Base-by-base conservation (phyloP, 2,329 filamentous ascomycete species). In the Nigrospora sphaerica region DNA sequence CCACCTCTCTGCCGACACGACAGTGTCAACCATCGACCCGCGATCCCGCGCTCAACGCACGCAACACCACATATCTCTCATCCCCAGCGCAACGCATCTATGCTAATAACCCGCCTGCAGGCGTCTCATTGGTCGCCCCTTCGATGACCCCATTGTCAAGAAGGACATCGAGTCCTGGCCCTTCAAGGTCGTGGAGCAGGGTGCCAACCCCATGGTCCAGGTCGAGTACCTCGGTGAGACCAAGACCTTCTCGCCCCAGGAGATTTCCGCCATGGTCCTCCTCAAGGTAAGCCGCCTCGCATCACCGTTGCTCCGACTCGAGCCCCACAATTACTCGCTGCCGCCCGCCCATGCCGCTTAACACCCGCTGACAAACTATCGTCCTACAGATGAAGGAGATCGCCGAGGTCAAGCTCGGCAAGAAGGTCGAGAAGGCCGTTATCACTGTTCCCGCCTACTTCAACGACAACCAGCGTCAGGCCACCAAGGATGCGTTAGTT, bases 401-500 rank as follows among this genome's bases (percentile, higher is more conserved):
- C 69, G 93, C 93, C 64, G 93, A 98, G 81, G 81, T 80, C 72
- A 97, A 98, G 83, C 84, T 98, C 62, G 93, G 90, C 73, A 95
- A 95, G 86, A 95, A 93, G 79, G 91, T 97, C 64, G 85, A 93
- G 76, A 97, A 97, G 84, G 93, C 93, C 56, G 93, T 98, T 70
- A 91, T 98, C 72, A 98, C 93, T 53, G 93, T 97, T 49, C 93
- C 93, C 49, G 93, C 93, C 68, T 98, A 98, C 83, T 98, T 98
- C 88, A 97, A 97, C 81, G 93, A 98, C 84, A 95, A 95, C 81
- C 93, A 98, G 80, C 87, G 93, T 76, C 93, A 97, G 77, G 88
- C 93, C 57, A 98, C 93, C 76, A 97, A 97, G 85, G 93, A 97
- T 67, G 93, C 93, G 23, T 28, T 7, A 28, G 23, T 6, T 10